These are phyloP conservation scores for Amoeboaphelidium protococcarum DNA, from an alignment of 371 early-diverging fungal genomes.

Conservation along the genomic window DNA sequence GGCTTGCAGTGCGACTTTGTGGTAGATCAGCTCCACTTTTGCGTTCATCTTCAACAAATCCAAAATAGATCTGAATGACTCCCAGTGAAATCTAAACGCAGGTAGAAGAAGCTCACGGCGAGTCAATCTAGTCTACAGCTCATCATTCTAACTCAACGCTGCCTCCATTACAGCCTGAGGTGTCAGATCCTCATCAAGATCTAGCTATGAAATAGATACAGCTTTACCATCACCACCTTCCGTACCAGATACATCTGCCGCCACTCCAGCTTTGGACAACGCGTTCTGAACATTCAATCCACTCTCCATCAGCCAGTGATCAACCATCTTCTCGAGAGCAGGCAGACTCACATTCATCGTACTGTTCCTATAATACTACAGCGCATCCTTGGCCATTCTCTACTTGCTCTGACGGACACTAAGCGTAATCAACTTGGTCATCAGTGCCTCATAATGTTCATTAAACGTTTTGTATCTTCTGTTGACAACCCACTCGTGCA, in stretches of 20 bases:
- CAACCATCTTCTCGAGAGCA: slow-evolving; percentile 36
- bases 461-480: too few species aligned
- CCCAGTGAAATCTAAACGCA: slow-evolving; percentile 95
- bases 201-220: too few species aligned
- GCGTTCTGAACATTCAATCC: background rate
- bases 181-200: slow-evolving; percentile 80
- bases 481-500: too few species aligned
- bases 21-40: slow-evolving; percentile 75
- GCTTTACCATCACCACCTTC: slow-evolving; percentile 59
- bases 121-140: slow-evolving; percentile 78
- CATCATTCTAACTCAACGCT: slow-evolving; percentile 76
- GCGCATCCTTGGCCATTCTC: slow-evolving; percentile 75
- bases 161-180: slow-evolving; percentile 83
- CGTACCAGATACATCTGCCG: slow-evolving; percentile 23
- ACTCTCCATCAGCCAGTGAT: background rate
- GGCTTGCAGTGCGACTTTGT: slow-evolving; percentile 59
- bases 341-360: slow-evolving; percentile 73
- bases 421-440: slow-evolving; percentile 74
- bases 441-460: slow-evolving; percentile 84
- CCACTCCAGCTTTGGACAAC: slow-evolving; percentile 40
- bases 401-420: slow-evolving; percentile 64
- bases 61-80: slow-evolving; percentile 80
- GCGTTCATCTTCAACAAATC: slow-evolving; percentile 89
- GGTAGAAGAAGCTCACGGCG: slow-evolving; percentile 91
- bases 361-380: slow-evolving; percentile 87